Base-by-base conservation (phyloP, 495 filamentous ascomycete genomes). In the Penicillium roqueforti region DNA sequence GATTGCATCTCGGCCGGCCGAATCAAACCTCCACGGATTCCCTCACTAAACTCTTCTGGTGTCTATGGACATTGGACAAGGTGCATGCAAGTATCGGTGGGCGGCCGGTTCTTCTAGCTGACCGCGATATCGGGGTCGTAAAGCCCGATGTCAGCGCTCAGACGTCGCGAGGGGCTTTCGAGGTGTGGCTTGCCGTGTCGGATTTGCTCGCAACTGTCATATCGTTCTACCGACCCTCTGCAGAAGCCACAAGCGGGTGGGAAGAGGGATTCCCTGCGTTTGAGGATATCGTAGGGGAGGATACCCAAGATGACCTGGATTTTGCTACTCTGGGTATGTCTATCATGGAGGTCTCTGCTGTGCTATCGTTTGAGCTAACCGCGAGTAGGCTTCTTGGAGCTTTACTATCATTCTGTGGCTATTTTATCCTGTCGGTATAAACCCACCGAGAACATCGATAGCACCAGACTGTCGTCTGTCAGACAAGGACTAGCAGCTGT, bases 401-500 rank as follows among this genome's bases (percentile, higher is more conserved):
- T 86, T 5, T 83, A 84, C 48, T 89, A 91, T 58, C 84, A 89
- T 58, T 80, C 82, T 9, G 81, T 88, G 6, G 81, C 80, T 20
- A 86, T 89, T 38, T 71, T 88, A 1, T 80, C 79, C 14, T 76
- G 74, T 56, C 74, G 75, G 36, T 68, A 71, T 10, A 73, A 82
- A 42, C 66, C 73, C n/a, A 48, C 57, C 22, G 60, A 69, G 23
- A 47, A 41, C 16, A 61, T 49, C 26, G 73, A 67, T 55, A 55
- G 26, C 20, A 59, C 62, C 23, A 75, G 70, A 29, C 74, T 80
- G 2, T 83, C 82, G 6, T 81, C 80, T 10, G 74, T 80, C 19
- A 78, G 87, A 14, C 80, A 87, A 63, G 82, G 80, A 1, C 76
- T 87, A 10, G 82, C 83, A 9, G 80, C 86, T 9, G 77, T 84